phyloP scores from a whole-genome alignment of 2,329 filamentous ascomycete species.

The Fusarium guadeloupense region DNA sequence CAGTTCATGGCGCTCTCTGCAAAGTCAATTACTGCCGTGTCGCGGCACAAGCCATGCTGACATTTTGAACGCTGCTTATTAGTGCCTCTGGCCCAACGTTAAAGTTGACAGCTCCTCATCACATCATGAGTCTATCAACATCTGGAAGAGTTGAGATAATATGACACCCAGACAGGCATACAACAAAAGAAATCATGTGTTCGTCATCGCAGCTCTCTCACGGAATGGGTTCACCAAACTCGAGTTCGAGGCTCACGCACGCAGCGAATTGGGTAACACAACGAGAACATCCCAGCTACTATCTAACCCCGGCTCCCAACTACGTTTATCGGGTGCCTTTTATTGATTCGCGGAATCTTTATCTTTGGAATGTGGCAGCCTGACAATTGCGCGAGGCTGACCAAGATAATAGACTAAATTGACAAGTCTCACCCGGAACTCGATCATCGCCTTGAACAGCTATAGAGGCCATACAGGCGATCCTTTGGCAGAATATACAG shows the following conservation, averaged over 20 bases:
- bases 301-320: not conserved
- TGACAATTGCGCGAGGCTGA: too few relatives aligned
- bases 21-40: not conserved
- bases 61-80: not conserved
- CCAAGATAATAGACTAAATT: too few relatives aligned
- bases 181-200: not conserved
- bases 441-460: too few relatives aligned
- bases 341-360: not conserved
- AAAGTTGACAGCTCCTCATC: not conserved
- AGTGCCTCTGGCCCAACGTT: not conserved
- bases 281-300: not conserved
- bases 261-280: not conserved
- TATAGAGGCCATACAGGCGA: too few relatives aligned
- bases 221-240: not conserved
- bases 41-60: slow-evolving; percentile 6
- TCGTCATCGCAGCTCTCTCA: not conserved
- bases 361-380: too few relatives aligned
- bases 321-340: slow-evolving; percentile 6
- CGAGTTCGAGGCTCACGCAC: not conserved
- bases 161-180: not conserved
- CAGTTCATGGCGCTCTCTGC: not conserved
- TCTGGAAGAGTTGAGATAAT: not conserved
- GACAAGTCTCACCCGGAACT: too few relatives aligned
- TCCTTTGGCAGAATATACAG: too few relatives aligned
- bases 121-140: not conserved